Base-by-base conservation (phyloP, 2,329 filamentous ascomycete species). In the Phoma sp. region DNA sequence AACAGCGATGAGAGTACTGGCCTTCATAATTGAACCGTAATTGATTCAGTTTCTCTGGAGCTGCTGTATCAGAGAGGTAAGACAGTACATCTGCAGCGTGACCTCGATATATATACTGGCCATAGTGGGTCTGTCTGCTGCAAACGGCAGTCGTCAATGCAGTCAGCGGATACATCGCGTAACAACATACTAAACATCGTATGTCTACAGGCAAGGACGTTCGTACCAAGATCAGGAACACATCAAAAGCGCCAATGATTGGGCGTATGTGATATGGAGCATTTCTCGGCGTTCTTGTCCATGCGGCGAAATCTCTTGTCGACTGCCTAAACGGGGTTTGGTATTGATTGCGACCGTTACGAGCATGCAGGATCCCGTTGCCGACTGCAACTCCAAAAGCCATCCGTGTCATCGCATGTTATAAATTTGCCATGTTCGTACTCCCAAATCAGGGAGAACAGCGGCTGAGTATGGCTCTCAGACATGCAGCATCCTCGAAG, bases 281-380 rank as follows among this genome's bases (percentile, higher is more conserved):
- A 32, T 4, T 11, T 36, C 52, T 55, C 45, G 52, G 47, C 52
- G 36, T 55, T 47, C 47, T 55, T 50, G 52, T 55, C 41, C 10
- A 35, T 52, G 47, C 47, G 30, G 37, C 30, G 41, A 10, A 47
- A 25, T 42, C 14, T 42, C 52, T 55, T 55, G 42, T 47, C 52
- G 37, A 39, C 47, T 55, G 46, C 52, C 52, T 46, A 51, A 55
- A 40, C 13, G 6, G 27, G 45, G 25, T 13, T 55, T 45, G 52
- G 7, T 4, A n/a, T 32, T n/a, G 10, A 37, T 35, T 47, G 23
- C 7, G 2, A 18, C 7, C 13, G 37, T 24, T 37, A 30, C 25
- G 33, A 47, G 44, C 39, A 27, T 39, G 10, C 35, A 33, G 35
- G 37, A n/a, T 24, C 13, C 29, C 25, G 13, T 47, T 33, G 33